Base-by-base conservation (phyloP, 176 grass and related monocot genomes). In the Ananas comosus region DNA sequence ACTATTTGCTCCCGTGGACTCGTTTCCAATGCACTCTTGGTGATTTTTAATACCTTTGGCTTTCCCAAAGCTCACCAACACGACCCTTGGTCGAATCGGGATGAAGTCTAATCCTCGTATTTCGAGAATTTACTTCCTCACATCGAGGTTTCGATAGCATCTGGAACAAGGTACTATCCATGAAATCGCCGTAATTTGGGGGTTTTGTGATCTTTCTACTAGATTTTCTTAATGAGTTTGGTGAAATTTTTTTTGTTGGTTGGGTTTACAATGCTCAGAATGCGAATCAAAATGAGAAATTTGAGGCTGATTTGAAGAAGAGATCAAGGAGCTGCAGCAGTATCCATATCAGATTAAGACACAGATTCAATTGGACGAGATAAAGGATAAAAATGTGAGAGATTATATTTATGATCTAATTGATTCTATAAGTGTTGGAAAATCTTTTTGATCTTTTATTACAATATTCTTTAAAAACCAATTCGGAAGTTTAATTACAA, bases 241-340 rank as follows among this genome's bases (percentile, higher is more conserved):
- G n/a, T 65, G 11, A 11, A 9, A 2, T 48, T 49, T 68, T 63
- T 27, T 71, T 12, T 53, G 3, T 61, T 19, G 24, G 22, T 7
- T 82, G 90, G 95, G 95, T 99, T 47, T 99, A 99, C 68, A 90
- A 99, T 63, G 91, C 95, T 13, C 85, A 99, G 58, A 99, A 99
- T 82, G 89, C 85, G 28, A 99, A 99, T 79, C 90, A 99, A 90
- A 99, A 99, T 82, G 95, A 99, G 90, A 99, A 99, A 65, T 99
- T 99, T 65, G 95, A 99, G 80, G 95, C 90, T 11, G 95, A 99
- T 79, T 79, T 99, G 72, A 99, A 99, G 87, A 99, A 76, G 95
- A 99, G 82, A 99, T 99, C 72, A 99, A 94, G 69, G 93, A 99
- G 82, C 57, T 99, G 74, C 95, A 99, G 82, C 86, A 87, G 17